These are phyloP conservation scores for Kwoniella pini DNA, from an alignment of 768 basidiomycete species.

Conservation along the genomic window DNA sequence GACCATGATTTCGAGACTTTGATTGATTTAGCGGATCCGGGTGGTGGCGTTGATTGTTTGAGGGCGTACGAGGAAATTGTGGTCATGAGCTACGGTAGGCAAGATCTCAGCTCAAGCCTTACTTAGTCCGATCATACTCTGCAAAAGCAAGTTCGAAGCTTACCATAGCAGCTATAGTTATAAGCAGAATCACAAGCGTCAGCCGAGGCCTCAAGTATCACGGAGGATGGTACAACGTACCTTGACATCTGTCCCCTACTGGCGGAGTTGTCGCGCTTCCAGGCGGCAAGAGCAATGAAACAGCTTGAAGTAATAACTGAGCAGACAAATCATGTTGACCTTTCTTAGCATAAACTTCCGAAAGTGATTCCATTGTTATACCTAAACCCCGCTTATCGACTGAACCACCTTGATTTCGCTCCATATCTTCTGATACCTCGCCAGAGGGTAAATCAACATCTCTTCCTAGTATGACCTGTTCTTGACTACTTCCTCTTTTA, in stretches of 20 bases:
- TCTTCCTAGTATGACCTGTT: constrained; percentile 29
- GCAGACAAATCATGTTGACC: constrained; percentile 43
- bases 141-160: not conserved
- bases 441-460: constrained; percentile 32
- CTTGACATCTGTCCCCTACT: constrained; percentile 49
- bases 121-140: not conserved
- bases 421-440: constrained; percentile 12
- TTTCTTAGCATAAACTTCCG: constrained; percentile 50
- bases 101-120: constrained; percentile 1
- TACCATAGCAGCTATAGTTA: constrained; percentile 30
- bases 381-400: constrained; percentile 50
- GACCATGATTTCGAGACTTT: constrained; percentile 50
- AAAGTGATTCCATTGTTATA: constrained; percentile 51
- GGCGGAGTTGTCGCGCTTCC: constrained; percentile 24
- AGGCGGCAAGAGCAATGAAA: constrained; percentile 47
- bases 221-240: constrained; percentile 23
- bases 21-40: constrained; percentile 27
- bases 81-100: constrained; percentile 43
- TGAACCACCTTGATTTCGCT: constrained; percentile 24
- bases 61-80: constrained; percentile 49
- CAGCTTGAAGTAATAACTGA: constrained; percentile 50
- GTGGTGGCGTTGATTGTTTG: constrained; percentile 26
- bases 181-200: not conserved
- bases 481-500: not conserved
- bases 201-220: not conserved